Conservation (phyloP, 352 stramenopile species). For the Thraustochytrium sp. region DNA sequence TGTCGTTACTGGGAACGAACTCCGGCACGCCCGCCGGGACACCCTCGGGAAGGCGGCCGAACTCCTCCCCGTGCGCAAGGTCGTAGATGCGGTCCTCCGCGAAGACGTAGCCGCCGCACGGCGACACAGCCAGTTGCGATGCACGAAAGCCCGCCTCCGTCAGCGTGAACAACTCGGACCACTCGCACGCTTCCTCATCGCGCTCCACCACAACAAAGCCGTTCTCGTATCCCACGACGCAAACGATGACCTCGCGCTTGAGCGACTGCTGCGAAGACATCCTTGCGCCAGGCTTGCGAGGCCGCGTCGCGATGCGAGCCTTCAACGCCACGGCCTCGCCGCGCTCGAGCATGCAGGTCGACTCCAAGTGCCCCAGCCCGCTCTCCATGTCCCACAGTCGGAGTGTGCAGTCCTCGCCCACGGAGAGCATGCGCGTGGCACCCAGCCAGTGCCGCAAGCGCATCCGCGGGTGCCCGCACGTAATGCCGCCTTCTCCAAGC, state of each 20-base stretch:
- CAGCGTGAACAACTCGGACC: not conserved
- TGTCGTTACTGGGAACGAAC: not conserved
- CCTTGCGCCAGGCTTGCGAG: too few relatives aligned
- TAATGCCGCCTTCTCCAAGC: not conserved
- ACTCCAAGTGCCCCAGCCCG: not conserved
- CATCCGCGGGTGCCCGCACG: not conserved
- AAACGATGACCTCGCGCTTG: not conserved
- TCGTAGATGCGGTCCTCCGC: conserved; percentile 9
- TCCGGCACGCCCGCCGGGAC: not conserved
- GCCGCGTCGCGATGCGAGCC: not conserved
- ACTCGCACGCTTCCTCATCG: not conserved
- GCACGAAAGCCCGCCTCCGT: not conserved
- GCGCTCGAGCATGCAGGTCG: conserved; percentile 16
- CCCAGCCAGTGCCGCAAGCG: not conserved
- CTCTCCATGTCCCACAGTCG: not conserved
- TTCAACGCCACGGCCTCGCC: not conserved
- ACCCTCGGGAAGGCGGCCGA: not conserved
- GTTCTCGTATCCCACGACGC: not conserved
- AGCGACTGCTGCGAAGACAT: too few relatives aligned
- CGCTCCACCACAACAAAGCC: not conserved
- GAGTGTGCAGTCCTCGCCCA: not conserved
- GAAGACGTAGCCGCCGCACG: not conserved
- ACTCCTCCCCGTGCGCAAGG: not conserved
- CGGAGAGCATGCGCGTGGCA: not conserved
- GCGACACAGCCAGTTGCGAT: not conserved